Percentiles rank a stretch among this genome's conserved stretches.
Evolutionary conservation across 352 stramenopile species (phyloP).

Genomic region (Phytophthora colocasiae): DNA sequence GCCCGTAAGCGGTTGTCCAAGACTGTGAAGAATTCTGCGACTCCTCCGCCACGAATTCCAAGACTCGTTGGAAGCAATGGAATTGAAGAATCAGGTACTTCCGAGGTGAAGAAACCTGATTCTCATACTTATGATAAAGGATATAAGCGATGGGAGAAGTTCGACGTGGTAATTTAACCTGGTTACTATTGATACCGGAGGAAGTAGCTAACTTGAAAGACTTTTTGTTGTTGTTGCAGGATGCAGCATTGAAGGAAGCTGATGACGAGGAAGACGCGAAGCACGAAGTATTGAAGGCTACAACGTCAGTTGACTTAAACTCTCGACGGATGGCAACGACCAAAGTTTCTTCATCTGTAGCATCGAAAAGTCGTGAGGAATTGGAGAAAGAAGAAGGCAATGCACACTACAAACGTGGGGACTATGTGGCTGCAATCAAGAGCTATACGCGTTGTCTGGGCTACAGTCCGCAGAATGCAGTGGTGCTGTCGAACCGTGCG

Average conservation of each 20-base stretch:
- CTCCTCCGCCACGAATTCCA: constrained; percentile 32
- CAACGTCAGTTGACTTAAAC: not conserved
- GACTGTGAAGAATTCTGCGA: constrained; percentile 14
- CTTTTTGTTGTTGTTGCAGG: constrained; percentile 30
- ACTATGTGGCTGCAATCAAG: constrained; percentile 89
- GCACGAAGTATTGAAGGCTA: not conserved
- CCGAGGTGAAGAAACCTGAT: constrained; percentile 43
- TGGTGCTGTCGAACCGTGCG: constrained; percentile 91
- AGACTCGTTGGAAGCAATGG: constrained; percentile 7
- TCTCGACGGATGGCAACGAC: constrained; percentile 12
- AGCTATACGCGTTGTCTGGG: constrained; percentile 91
- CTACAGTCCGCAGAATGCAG: constrained; percentile 67
- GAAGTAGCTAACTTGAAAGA: not conserved
- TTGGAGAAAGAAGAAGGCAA: constrained; percentile 93
- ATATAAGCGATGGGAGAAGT: constrained; percentile 92
- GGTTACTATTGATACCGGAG: not conserved
- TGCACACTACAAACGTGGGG: constrained; percentile 86
- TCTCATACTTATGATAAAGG: constrained; percentile 90
- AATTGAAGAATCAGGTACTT: not conserved
- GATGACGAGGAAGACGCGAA: constrained; percentile 24
- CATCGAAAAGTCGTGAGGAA: constrained; percentile 52
- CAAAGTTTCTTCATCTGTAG: not conserved
- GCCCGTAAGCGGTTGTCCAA: constrained; percentile 33
- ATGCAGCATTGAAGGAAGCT: constrained; percentile 54
- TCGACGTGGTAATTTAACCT: constrained; percentile 73